These are phyloP conservation scores for Podospora didyma DNA, from an alignment of 495 filamentous ascomycete genomes.

Conservation along the genomic window DNA sequence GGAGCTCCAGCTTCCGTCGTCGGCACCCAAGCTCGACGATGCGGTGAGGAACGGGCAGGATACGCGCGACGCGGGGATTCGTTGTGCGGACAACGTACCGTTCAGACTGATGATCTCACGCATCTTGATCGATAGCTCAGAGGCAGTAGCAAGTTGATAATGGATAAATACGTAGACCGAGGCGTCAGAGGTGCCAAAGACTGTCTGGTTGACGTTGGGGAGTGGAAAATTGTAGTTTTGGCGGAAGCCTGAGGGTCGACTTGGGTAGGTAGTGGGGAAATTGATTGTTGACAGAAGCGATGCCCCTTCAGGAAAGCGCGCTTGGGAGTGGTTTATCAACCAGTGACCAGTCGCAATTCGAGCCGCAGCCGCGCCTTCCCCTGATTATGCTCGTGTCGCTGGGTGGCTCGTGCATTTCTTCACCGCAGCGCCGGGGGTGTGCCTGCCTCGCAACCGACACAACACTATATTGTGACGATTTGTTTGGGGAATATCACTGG, in stretches of 20 bases:
- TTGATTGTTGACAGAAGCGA: constrained; percentile 34
- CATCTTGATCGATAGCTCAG: constrained; percentile 58
- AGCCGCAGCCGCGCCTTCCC: constrained; percentile 2
- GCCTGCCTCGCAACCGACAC: no score
- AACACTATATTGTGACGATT: no score
- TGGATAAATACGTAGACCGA: constrained; percentile 15
- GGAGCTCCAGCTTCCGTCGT: neutral
- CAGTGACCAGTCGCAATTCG: constrained; percentile 9
- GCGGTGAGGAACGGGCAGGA: constrained; percentile 34
- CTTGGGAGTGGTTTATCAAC: constrained; percentile 20
- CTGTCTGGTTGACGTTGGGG: constrained; percentile 21
- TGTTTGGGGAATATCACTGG: no score
- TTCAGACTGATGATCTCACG: constrained; percentile 99
- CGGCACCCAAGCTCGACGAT: constrained; percentile 13
- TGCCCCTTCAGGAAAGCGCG: constrained; percentile 28
- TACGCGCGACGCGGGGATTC: constrained; percentile 12
- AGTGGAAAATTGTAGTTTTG: constrained; percentile 31
- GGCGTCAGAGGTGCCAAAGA: constrained; percentile 14
- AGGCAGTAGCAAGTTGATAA: constrained; percentile 16
- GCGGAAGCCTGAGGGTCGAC: constrained; percentile 26
- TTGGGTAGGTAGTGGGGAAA: constrained; percentile 34
- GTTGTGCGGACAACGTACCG: constrained; percentile 59
- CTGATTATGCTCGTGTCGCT: neutral
- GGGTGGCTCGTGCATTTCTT: constrained; percentile 5
- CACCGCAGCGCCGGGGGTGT: neutral